phyloP scores from a whole-genome alignment of 805 yeast genomes.

The Suhomyces vadensis region DNA sequence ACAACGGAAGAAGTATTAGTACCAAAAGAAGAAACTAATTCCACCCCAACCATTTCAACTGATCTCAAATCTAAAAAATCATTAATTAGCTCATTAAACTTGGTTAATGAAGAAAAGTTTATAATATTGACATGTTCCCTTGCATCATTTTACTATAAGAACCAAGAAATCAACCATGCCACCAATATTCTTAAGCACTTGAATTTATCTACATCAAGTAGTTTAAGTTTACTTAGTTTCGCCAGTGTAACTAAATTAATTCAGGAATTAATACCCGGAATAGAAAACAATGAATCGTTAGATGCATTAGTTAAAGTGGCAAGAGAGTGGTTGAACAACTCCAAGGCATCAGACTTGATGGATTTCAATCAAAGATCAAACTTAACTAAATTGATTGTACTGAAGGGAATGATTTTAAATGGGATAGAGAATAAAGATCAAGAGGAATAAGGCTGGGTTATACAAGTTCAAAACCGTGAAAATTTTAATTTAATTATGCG shows the following conservation, averaged over 20 bases:
- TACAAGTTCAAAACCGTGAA: not conserved
- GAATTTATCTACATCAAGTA: constrained; percentile 15
- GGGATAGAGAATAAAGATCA: constrained; percentile 19
- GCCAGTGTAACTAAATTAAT: constrained; percentile 30
- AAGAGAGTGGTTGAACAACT: constrained; percentile 34
- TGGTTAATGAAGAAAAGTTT: constrained; percentile 36
- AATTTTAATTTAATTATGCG: not conserved
- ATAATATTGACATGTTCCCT: constrained; percentile 32
- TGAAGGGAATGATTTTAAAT: constrained; percentile 34
- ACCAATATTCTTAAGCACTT: constrained; percentile 27
- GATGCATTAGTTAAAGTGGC: constrained; percentile 28
- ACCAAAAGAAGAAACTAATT: not conserved
- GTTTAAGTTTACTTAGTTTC: constrained; percentile 33
- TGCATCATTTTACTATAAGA: constrained; percentile 21
- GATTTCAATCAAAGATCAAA: constrained; percentile 24
- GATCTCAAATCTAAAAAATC: constrained; percentile 16
- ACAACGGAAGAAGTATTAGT: constrained; percentile 1
- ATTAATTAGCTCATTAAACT: constrained; percentile 31
- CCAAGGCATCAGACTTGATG: constrained; percentile 19
- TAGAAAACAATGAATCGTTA: constrained; percentile 24
- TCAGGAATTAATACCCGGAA: constrained; percentile 17
- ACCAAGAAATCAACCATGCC: constrained; percentile 20
- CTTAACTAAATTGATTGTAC: constrained; percentile 31
- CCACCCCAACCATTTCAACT: not conserved
- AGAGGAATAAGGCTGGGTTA: constrained; percentile 4